phyloP scores from a whole-genome alignment of 495 filamentous ascomycete genomes.

The Penicillium macrosclerotiorum region DNA sequence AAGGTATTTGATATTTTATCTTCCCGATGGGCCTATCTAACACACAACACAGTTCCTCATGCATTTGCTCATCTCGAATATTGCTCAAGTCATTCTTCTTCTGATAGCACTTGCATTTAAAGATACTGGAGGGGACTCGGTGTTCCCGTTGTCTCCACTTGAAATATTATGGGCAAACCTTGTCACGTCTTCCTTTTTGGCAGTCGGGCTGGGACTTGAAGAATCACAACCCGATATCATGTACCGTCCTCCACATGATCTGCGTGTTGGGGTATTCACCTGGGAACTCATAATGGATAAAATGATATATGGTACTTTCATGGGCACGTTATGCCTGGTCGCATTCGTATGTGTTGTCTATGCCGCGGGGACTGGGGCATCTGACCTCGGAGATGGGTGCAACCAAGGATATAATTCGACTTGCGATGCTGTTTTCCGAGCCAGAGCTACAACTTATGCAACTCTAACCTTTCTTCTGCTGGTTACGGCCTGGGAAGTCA shows the following conservation, averaged over 20 bases:
- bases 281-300: conserved; percentile 69
- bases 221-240: conserved; percentile 65
- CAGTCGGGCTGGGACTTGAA: conserved; percentile 73
- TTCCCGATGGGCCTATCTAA: background rate
- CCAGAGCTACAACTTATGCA: conserved; percentile 73
- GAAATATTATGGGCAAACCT: conserved; percentile 81
- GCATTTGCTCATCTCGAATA: conserved; percentile 70
- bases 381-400: conserved; percentile 62
- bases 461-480: conserved; percentile 73
- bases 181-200: conserved; percentile 71
- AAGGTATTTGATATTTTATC: conserved; percentile 41
- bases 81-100: conserved; percentile 70
- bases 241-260: conserved; percentile 67
- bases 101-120: conserved; percentile 72
- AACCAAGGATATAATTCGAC: conserved; percentile 54
- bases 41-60: conserved; percentile 54
- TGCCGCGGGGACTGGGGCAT: conserved; percentile 55
- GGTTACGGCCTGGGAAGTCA: conserved; percentile 74
- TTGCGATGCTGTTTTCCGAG: conserved; percentile 69
- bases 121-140: conserved; percentile 59
- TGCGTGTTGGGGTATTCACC: conserved; percentile 68
- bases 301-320: conserved; percentile 67
- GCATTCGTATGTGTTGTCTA: conserved; percentile 71
- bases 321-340: conserved; percentile 64
- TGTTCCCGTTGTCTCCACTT: conserved; percentile 72